Evolutionary conservation across 2,329 filamentous ascomycete genomes (phyloP), one percentile per base, ranked within the genome.

Genomic region (Pseudogymnoascus sp.): DNA sequence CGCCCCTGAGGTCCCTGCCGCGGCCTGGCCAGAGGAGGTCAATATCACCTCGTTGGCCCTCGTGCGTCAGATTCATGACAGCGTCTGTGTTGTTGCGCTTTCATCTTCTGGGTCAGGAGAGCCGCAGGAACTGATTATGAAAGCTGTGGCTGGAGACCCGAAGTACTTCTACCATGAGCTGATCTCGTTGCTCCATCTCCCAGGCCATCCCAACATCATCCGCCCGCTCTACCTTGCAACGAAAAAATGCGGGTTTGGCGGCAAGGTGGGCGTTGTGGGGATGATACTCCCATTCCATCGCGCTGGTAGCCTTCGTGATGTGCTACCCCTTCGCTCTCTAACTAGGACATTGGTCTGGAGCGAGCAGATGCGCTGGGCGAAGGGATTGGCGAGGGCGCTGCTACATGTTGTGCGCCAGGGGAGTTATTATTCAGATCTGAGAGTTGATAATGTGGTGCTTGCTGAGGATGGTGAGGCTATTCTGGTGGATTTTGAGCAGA

Each of bases 101-200:
- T 19, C 54, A 57, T 2, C 7, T 21, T 43, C 39, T 6, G n/a
- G 5, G 1, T 74, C 75, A 34, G 75, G 67, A 28, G 19, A 74
- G 19, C 75, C 73, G 6, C 69, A 74, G 60, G 71, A 77, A 2
- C 81, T 79, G 76, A 80, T 85, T 64, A 79, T 87, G 73, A 87
- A 87, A 71, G 81, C 83, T 2, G 71, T 86, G 45, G 82, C 81
- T 2, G 83, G 81, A 72, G 80, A 79, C 67, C 78, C 82, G 65
- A 85, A 85, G 69, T 86, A 83, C 69, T 75, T 87, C 39, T 87
- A 86, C 70, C 83, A 86, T 68, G 85, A 87, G 72, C 76, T 87
- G 16, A 80, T 80, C 63, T 79, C 80, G 23, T 78, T 87, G 1
- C 79, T 86, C 62, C 77, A 73, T 28, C 77, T 85, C 54, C 75